Conservation (phyloP, 208 protist genomes). For the Naegleria gruberi region DNA sequence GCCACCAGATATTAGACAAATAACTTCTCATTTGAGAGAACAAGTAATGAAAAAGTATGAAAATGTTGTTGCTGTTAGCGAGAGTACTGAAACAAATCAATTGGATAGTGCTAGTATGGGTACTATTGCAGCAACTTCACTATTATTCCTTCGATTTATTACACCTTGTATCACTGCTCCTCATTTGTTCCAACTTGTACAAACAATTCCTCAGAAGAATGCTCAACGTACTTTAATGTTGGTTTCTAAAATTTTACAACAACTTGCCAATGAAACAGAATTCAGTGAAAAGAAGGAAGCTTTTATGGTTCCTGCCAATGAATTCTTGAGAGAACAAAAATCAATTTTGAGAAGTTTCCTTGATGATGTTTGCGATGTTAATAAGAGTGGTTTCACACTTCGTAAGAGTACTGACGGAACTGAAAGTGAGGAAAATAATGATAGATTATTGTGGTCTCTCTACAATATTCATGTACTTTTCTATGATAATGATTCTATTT, state of each 20-base stretch:
- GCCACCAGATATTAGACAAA: background rate
- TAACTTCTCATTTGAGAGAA: background rate
- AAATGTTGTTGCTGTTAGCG: background rate
- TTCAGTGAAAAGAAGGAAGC: background rate
- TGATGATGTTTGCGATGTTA: background rate
- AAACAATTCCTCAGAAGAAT: background rate
- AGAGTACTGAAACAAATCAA: background rate
- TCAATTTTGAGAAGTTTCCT: background rate
- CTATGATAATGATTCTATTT: background rate
- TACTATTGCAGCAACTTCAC: background rate
- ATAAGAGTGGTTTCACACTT: background rate
- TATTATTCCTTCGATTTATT: background rate
- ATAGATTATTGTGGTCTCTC: background rate
- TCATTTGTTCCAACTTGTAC: background rate
- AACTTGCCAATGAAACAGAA: background rate
- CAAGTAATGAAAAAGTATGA: background rate
- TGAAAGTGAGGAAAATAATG: background rate
- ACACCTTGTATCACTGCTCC: background rate
- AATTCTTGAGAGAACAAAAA: background rate
- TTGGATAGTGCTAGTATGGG: background rate
- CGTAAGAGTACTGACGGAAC: background rate
- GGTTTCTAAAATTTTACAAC: conserved; percentile 6
- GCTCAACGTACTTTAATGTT: background rate
- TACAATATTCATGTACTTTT: background rate
- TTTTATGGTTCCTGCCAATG: background rate